Base-by-base conservation (phyloP, 148 eudicot genomes). In the Vaccinium myrtillus region DNA sequence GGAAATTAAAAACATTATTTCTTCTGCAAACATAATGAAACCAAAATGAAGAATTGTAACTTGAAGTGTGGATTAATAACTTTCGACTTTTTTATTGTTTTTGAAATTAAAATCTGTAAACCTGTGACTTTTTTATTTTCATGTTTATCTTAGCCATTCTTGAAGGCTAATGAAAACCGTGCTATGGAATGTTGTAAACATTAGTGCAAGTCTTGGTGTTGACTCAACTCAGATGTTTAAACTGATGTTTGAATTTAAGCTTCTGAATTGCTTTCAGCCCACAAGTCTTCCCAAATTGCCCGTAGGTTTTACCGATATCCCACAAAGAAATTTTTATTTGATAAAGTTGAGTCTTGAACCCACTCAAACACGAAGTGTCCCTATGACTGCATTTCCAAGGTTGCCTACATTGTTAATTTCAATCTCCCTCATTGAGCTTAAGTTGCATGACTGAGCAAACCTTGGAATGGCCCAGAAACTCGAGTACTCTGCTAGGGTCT, bases 291-390 rank as follows among this genome's bases (percentile, higher is more conserved):
- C 74, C 77, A 30, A 77, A 25, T n/a, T 76, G 79, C 79, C 25
- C 19, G 30, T 76, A 1, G 25, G 32, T 9, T 9, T 46, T 76
- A 12, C 6, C 14, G 6, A n/a, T 76, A 76, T 76, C 55, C 46
- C 9, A 39, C 6, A n/a, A 30, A 77, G 16, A 51, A 23, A n/a
- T 6, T n/a, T 2, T 73, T 39, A 50, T 25, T 77, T 23, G 27
- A n/a, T 50, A 49, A 77, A 77, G 11, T 75, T 50, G 58, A 77
- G 59, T 50, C 80, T 77, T 77, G 6, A n/a, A 75, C 14, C 80
- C 50, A 77, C 18, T 18, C 25, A 74, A 39, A 16, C 50, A 18
- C 77, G 6, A 74, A 74, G 77, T 76, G 79, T 25, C 14, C 54
- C 18, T 11, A 0, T 4, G 10, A 46, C 79, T 21, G 32, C 48